Conservation (phyloP, 2,329 filamentous ascomycete genomes). For the Ophiostoma himal-ulmi region DNA sequence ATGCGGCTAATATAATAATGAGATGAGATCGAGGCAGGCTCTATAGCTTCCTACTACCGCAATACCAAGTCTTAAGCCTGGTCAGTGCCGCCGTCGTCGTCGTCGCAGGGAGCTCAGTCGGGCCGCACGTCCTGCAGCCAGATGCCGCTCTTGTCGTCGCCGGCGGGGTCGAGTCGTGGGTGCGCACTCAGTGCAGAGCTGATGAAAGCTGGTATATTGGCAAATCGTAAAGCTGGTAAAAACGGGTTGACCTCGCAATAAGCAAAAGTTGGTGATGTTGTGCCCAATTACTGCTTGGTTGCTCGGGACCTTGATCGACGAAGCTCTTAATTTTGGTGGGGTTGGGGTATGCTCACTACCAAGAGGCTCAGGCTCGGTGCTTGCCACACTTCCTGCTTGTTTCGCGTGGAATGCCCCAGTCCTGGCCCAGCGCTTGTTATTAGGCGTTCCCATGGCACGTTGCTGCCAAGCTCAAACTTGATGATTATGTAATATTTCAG, state of each 20-base stretch:
- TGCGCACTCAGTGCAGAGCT: conserved; percentile 11
- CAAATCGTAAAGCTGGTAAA: background rate
- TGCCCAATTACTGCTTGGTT: conserved; percentile 11
- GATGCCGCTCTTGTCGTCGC: conserved; percentile 4
- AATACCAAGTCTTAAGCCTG: background rate
- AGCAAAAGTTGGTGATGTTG: background rate
- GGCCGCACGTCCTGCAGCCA: conserved; percentile 15
- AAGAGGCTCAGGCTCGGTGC: too few relatives aligned
- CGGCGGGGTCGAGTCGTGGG: background rate
- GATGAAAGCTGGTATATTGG: conserved; percentile 5
- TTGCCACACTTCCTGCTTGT: conserved; percentile 6
- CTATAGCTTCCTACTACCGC: background rate
- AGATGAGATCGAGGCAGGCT: background rate
- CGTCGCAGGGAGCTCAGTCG: conserved; percentile 1
- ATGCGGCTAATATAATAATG: background rate
- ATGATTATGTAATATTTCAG: background rate
- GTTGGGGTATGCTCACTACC: background rate
- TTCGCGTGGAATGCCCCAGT: conserved; percentile 2
- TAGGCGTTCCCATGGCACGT: background rate
- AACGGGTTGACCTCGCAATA: background rate
- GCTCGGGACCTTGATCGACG: conserved; percentile 2
- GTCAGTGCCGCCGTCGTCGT: background rate
- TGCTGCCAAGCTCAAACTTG: background rate
- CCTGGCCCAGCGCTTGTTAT: conserved; percentile 1
- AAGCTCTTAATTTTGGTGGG: conserved; percentile 20